Base-by-base conservation (phyloP, 1,284 basidiomycete genomes). In the Spongiforma sp. region DNA sequence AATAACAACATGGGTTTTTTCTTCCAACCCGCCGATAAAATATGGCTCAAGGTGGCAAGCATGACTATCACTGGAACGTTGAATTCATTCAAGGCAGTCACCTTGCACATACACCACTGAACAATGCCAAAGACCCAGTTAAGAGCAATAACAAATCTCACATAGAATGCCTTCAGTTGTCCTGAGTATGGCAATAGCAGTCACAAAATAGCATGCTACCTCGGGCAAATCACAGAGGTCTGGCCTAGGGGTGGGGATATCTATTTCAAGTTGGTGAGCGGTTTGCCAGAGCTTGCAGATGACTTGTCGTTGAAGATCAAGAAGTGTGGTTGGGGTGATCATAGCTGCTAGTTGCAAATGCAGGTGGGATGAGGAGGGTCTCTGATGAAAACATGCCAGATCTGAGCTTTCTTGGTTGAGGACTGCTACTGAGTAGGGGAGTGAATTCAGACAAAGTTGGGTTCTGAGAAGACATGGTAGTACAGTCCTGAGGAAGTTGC, bases 1-100 rank as follows among this genome's bases (percentile, higher is more conserved):
- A 68, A 46, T 8, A 75, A 50, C 17, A 80, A 65, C 4, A 68
- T 70, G 3, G 77, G 73, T 64, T 75, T 80, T 19, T 77, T 72
- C 41, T 72, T 79, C 5, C 73, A 66, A 9, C 58, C 65, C n/a
- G n/a, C n/a, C 1, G 77, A 73, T 11, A 77, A 72, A 57, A 78
- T 53, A 34, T 66, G 68, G 32, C 68, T 73, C 14, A 70, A 57
- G 4, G 64, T 50, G n/a, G 73, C 69, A 58, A 68, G 76, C 2
- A 62, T 61, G 5, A 66, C 26, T n/a, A 71, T 57, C 19, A 54
- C 75, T 73, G 37, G 4, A 21, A 52, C 30, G 21, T 26, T 28
- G 17, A 21, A n/a, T n/a, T n/a, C n/a, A n/a, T n/a, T n/a, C n/a
- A n/a, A n/a, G n/a, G n/a, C n/a, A n/a, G n/a, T n/a, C n/a, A n/a